Evolutionary conservation across 179 eudicot species (phyloP), one percentile per base, ranked within the genome.

Genomic region (Silene vulgaris): DNA sequence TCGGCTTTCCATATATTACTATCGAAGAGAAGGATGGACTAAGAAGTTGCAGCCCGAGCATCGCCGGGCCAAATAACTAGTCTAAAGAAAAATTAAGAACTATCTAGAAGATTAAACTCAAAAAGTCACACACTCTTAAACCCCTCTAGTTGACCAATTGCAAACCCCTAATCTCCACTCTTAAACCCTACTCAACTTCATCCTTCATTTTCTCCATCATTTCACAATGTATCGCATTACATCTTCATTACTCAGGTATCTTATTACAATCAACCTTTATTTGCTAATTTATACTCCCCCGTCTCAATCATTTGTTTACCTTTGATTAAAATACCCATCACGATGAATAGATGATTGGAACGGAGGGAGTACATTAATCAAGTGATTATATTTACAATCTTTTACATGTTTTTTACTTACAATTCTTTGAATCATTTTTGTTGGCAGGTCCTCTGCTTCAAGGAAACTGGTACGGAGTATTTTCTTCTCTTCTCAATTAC

Each of bases 391-490:
- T 57, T 16, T 65, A 7, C 21, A 61, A 1, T 72, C 0, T 8
- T 54, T n/a, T 66, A 32, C 26, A 21, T 67, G 8, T 78, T 65
- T 76, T 21, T 26, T 28, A 30, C 29, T 50, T 16, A 37, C 48
- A 9, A 1, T 8, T 40, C 2, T 40, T 40, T 11, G 8, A 40
- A 40, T 40, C 48, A 40, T 8, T 59, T 69, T 71, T 77, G 40
- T 74, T 52, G 32, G 74, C 87, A 92, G 97, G 90, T 87, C 90
- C 8, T 80, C 90, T 74, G 82, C 89, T 87, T 83, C 95, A 73
- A 86, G 82, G 61, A 85, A 85, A 74, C 78, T 84, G 90, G 98
- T 92, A 23, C 1, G 26, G 26, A 23, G 26, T 23, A 81, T 72
- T 0, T 4, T 77, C 0, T 77, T 67, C 63, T 56, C 48, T 74